Percentiles rank a stretch among this genome's conserved stretches.
Conservation (phyloP, 2,329 filamentous ascomycete species). For the Epichloe sibirici region DNA sequence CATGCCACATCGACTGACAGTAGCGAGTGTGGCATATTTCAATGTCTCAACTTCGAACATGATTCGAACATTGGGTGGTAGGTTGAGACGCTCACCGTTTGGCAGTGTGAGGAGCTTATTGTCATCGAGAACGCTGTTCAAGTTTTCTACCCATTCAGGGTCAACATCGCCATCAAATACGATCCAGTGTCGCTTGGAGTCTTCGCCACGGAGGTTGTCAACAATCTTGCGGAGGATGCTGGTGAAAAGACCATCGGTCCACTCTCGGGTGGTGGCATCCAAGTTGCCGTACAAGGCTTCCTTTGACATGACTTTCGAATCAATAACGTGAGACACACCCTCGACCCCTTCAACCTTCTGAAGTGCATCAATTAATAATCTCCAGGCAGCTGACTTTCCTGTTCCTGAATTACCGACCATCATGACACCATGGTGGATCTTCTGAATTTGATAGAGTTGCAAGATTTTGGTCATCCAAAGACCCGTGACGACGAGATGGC, state of each 20-base stretch:
- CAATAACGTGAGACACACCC: slow-evolving; percentile 92
- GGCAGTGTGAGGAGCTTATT: slow-evolving; percentile 96
- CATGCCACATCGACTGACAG: slow-evolving; percentile 99
- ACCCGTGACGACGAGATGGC: slow-evolving; percentile 80
- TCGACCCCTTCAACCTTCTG: slow-evolving; percentile 86
- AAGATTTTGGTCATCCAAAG: slow-evolving; percentile 96
- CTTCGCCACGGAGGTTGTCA: slow-evolving; percentile 94
- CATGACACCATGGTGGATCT: slow-evolving; percentile 98
- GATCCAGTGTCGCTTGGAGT: slow-evolving; percentile 96
- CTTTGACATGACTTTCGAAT: slow-evolving; percentile 99
- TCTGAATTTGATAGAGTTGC: slow-evolving; percentile 95
- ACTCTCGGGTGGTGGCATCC: slow-evolving; percentile 93
- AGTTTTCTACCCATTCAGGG: slow-evolving; percentile 98
- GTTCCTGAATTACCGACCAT: slow-evolving; percentile 98
- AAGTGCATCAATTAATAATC: slow-evolving; percentile 77
- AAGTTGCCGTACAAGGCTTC: slow-evolving; percentile 92
- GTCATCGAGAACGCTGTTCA: slow-evolving; percentile 98
- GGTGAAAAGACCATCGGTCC: slow-evolving; percentile 97
- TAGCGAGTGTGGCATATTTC: slow-evolving; percentile 93
- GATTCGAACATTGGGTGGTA: slow-evolving; percentile 90
- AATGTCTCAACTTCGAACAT: slow-evolving; percentile 99
- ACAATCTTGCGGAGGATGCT: slow-evolving; percentile 97
- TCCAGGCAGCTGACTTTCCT: slow-evolving; percentile 94
- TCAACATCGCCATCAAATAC: slow-evolving; percentile 99
- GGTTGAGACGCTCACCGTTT: slow-evolving; percentile 92